Conservation (phyloP, 176 grass and related monocot species). For the Triticum turgidum region DNA sequence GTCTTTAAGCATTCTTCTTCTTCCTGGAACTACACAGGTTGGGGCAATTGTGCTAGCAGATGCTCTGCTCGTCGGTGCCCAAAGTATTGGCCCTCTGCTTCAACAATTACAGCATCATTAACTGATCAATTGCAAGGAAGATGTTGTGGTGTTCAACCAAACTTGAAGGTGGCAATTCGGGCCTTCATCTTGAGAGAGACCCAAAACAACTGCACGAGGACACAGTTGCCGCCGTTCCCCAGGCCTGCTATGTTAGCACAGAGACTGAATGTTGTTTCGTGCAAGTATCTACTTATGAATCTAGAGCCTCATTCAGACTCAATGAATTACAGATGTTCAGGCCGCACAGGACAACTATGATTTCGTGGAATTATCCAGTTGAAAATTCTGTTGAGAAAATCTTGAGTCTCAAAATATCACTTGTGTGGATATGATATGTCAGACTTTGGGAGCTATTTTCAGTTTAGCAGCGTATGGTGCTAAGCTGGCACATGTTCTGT, state of each 20-base stretch:
- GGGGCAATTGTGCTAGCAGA: constrained; percentile 71
- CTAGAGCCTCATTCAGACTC: not conserved
- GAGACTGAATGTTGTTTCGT: too few relatives aligned
- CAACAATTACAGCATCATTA: constrained; percentile 59
- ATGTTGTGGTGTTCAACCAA: not conserved
- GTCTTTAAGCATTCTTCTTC: not conserved
- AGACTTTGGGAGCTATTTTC: too few relatives aligned
- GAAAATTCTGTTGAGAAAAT: too few relatives aligned
- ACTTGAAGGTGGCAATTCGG: not conserved
- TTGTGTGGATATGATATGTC: too few relatives aligned
- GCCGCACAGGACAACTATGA: not conserved
- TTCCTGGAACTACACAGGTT: constrained; percentile 55
- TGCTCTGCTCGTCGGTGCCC: constrained; percentile 71
- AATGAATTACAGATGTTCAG: not conserved
- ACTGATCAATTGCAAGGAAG: not conserved
- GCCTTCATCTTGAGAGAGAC: not conserved
- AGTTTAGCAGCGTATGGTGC: too few relatives aligned
- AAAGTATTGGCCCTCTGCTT: constrained; percentile 73
- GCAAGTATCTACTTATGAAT: not conserved
- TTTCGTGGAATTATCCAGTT: too few relatives aligned
- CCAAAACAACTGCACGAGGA: not conserved
- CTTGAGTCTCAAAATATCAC: too few relatives aligned
- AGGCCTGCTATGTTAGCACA: not conserved
- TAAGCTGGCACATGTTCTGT: too few relatives aligned
- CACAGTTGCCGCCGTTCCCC: not conserved